Conservation (phyloP, 257 asterid genomes). For the Paulownia fortunei region DNA sequence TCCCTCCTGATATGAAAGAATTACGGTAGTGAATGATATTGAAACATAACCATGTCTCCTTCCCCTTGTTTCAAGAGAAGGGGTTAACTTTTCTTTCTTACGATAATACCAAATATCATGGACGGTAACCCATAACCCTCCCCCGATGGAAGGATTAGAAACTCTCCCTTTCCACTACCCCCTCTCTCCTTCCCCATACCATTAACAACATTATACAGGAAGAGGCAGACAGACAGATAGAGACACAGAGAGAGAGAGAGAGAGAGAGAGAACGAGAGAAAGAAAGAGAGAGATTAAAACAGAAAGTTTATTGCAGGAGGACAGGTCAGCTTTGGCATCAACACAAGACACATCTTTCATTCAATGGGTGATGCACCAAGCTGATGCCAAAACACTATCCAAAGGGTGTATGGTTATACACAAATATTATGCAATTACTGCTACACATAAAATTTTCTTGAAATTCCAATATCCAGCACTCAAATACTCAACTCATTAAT, state of each 20-base stretch:
- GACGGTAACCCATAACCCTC: no score
- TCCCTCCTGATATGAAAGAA: not conserved
- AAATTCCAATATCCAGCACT: not conserved
- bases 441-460: not conserved
- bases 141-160: not conserved
- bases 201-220: not conserved
- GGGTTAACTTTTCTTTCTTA: not conserved
- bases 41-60: not conserved
- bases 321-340: slow-evolving; percentile 7
- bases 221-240: no score
- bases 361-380: not conserved
- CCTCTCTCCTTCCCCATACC: not conserved
- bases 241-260: no score
- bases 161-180: not conserved
- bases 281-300: not conserved
- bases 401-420: not conserved
- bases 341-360: not conserved
- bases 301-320: not conserved
- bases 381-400: not conserved
- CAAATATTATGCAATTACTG: not conserved
- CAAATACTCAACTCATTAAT: not conserved
- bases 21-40: not conserved
- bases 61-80: not conserved
- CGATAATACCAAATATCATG: not conserved
- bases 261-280: no score